phyloP scores from a whole-genome alignment of 495 filamentous ascomycete species.

The Aspergillus conjunctus region DNA sequence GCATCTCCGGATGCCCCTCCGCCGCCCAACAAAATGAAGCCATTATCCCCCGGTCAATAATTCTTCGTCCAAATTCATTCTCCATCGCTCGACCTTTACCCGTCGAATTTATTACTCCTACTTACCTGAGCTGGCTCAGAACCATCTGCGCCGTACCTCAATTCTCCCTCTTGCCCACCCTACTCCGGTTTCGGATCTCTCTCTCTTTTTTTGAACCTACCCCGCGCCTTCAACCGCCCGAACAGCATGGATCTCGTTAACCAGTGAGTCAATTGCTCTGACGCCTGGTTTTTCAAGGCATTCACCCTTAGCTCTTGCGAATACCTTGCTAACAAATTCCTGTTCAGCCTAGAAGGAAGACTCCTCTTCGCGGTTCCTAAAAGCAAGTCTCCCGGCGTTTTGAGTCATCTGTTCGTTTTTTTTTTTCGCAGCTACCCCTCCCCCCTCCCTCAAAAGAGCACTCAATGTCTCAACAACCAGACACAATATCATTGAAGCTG shows the following conservation, averaged over 20 bases:
- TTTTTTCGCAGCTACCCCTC: neutral
- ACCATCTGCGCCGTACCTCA: neutral
- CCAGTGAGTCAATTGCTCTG: constrained; percentile 60
- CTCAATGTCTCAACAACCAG: constrained; percentile 13
- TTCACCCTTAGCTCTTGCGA: neutral
- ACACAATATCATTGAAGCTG: constrained; percentile 8
- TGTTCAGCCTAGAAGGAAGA: constrained; percentile 72
- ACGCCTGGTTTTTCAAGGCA: neutral
- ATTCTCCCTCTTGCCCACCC: neutral
- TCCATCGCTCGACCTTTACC: neutral
- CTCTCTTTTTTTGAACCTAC: constrained; percentile 22
- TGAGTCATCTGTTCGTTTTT: constrained; percentile 27
- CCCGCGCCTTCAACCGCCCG: constrained; percentile 33
- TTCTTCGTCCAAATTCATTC: neutral
- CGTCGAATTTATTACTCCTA: neutral
- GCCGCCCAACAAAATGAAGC: constrained; percentile 8
- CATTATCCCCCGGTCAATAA: neutral
- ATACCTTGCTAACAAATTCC: constrained; percentile 11
- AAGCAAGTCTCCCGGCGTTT: constrained; percentile 60
- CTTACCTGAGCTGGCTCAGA: too few species aligned
- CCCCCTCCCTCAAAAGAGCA: neutral
- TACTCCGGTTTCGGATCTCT: constrained; percentile 9
- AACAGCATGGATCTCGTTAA: constrained; percentile 78
- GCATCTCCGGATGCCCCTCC: constrained; percentile 1
- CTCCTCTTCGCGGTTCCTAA: constrained; percentile 97